Conservation (phyloP, 345 rosid genomes). For the Boechera retrofracta region DNA sequence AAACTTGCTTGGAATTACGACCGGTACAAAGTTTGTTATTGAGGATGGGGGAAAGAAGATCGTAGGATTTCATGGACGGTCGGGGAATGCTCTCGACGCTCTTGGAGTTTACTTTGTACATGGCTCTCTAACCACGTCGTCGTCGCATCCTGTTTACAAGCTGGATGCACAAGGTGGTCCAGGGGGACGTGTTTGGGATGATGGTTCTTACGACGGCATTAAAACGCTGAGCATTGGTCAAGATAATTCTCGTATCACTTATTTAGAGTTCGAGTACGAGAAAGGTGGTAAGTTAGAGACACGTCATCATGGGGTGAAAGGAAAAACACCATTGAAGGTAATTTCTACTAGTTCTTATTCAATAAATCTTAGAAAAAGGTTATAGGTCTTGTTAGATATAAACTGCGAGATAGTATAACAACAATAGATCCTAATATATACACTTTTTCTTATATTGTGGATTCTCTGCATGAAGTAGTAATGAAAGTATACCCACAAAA, state of each 20-base stretch:
- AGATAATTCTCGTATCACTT: conserved; percentile 35
- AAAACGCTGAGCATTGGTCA: conserved; percentile 19
- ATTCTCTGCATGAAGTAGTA: background rate
- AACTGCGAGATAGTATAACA: too few species aligned
- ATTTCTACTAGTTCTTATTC: too few species aligned
- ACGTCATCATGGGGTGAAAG: conserved; percentile 31
- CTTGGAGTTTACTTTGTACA: conserved; percentile 35
- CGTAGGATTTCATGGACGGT: conserved; percentile 39
- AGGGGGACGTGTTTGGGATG: conserved; percentile 33
- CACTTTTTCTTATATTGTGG: background rate
- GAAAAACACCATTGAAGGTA: conserved; percentile 5
- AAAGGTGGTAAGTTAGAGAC: conserved; percentile 1
- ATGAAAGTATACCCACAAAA: background rate
- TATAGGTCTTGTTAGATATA: too few species aligned
- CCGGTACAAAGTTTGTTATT: conserved; percentile 28
- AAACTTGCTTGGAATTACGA: conserved; percentile 18
- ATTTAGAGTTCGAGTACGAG: conserved; percentile 36
- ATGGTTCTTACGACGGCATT: conserved; percentile 22
- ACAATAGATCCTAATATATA: too few species aligned
- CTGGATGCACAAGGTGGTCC: conserved; percentile 34
- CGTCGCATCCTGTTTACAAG: conserved; percentile 33
- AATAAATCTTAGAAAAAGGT: too few species aligned
- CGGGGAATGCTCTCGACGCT: conserved; percentile 32
- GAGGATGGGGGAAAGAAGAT: conserved; percentile 34
- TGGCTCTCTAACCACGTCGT: background rate